These are phyloP conservation scores for Raphidocelis subcapitata DNA, from an alignment of 139 green algal genomes.

Conservation along the genomic window DNA sequence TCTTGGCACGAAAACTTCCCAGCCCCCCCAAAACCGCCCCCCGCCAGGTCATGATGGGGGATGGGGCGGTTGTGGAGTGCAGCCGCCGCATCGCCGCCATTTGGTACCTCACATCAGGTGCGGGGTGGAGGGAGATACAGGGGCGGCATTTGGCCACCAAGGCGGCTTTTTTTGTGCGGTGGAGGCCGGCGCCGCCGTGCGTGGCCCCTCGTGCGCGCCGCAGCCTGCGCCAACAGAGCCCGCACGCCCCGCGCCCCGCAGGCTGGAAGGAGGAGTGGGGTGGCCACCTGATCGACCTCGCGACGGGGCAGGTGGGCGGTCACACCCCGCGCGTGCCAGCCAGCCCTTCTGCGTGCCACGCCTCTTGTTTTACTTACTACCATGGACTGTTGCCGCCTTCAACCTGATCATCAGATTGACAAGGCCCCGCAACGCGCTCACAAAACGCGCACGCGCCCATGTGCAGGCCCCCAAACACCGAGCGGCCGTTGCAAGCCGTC, in stretches of 20 bases:
- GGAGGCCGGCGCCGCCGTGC: no score
- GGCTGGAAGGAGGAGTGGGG: constrained; percentile 33
- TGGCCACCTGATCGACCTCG: constrained; percentile 38
- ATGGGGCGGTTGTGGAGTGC: constrained; percentile 30
- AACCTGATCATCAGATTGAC: background rate
- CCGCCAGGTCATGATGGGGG: constrained; percentile 36
- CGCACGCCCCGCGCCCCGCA: no score
- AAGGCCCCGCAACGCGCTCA: background rate
- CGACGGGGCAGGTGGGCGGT: constrained; percentile 7
- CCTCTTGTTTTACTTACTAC: background rate
- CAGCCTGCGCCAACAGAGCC: no score
- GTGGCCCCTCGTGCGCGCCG: no score
- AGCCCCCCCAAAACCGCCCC: no score
- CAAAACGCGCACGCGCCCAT: no score
- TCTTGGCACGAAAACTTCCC: no score
- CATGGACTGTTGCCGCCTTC: background rate
- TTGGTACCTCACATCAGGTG: constrained; percentile 31
- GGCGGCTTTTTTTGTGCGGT: no score
- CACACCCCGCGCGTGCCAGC: background rate
- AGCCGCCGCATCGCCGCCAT: constrained; percentile 36
- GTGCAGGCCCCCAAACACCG: no score
- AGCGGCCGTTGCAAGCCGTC: no score
- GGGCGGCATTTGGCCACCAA: no score
- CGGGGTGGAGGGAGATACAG: no score
- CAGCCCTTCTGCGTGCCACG: background rate